phyloP scores from a whole-genome alignment of 768 basidiomycete species.

The Suillus discolor region DNA sequence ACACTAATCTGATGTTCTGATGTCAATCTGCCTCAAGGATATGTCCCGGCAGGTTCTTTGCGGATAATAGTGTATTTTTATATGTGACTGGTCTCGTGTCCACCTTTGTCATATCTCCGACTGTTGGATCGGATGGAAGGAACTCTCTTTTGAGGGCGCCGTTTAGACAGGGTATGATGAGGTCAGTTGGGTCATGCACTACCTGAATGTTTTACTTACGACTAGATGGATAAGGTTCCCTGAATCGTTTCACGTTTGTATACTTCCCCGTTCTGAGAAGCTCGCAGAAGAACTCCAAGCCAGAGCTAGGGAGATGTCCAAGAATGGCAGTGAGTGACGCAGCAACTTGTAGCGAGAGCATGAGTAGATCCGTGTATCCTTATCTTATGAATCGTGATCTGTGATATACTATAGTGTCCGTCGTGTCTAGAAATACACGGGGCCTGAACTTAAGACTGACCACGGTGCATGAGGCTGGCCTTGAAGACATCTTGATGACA shows the following conservation, averaged over 20 bases:
- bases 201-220: not conserved
- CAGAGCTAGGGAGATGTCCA: not conserved
- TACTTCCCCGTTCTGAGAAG: slow-evolving; percentile 6
- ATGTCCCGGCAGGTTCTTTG: slow-evolving; percentile 5
- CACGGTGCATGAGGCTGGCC: not conserved
- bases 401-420: no score
- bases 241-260: slow-evolving; percentile 1
- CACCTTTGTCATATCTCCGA: slow-evolving; percentile 5
- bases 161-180: slow-evolving; percentile 2
- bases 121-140: not conserved
- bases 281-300: not conserved
- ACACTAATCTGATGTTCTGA: not conserved
- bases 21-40: not conserved
- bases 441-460: no score
- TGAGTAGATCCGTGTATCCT: not conserved
- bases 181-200: not conserved
- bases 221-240: not conserved
- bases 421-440: no score
- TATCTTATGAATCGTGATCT: not conserved
- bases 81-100: slow-evolving; percentile 3
- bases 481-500: not conserved
- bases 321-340: not conserved
- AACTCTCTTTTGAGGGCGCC: not conserved
- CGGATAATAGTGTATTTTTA: slow-evolving; percentile 6
- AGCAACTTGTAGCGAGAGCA: not conserved